Conservation (phyloP, 192 early-diverging fungal species). For the Entomortierella beljakovae region DNA sequence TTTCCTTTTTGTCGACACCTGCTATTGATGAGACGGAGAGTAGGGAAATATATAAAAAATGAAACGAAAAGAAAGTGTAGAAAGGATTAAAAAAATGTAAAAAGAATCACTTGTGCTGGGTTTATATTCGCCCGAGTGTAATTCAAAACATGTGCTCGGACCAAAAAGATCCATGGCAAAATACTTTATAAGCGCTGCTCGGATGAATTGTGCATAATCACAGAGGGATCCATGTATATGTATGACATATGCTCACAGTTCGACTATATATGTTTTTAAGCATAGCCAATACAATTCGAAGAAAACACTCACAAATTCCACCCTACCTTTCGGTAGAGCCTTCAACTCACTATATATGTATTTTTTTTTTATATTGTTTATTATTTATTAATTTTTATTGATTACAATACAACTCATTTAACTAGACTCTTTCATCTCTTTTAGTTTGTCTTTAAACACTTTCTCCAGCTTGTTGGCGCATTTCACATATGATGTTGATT, state of each 20-base stretch:
- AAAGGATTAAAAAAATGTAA: neutral
- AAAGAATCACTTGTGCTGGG: neutral
- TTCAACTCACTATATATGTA: too few species aligned
- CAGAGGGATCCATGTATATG: neutral
- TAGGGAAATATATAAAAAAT: neutral
- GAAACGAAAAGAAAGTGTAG: neutral
- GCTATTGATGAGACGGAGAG: neutral
- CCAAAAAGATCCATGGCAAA: neutral
- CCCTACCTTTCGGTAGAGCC: too few species aligned
- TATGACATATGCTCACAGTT: too few species aligned
- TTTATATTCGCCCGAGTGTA: neutral
- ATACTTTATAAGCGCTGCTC: neutral
- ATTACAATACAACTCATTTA: neutral
- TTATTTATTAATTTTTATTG: too few species aligned
- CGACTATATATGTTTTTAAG: too few species aligned
- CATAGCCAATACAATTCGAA: neutral
- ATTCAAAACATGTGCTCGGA: neutral
- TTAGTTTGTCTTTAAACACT: conserved; percentile 81
- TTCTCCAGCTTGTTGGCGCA: conserved; percentile 82
- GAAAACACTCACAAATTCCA: too few species aligned
- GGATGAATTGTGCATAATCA: conserved; percentile 19
- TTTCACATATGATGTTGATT: conserved; percentile 84
- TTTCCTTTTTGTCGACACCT: neutral
- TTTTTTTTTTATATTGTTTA: too few species aligned
- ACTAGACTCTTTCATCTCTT: conserved; percentile 65